Conservation (phyloP, 352 stramenopile genomes). For the Globisporangium cylindrosporum region DNA sequence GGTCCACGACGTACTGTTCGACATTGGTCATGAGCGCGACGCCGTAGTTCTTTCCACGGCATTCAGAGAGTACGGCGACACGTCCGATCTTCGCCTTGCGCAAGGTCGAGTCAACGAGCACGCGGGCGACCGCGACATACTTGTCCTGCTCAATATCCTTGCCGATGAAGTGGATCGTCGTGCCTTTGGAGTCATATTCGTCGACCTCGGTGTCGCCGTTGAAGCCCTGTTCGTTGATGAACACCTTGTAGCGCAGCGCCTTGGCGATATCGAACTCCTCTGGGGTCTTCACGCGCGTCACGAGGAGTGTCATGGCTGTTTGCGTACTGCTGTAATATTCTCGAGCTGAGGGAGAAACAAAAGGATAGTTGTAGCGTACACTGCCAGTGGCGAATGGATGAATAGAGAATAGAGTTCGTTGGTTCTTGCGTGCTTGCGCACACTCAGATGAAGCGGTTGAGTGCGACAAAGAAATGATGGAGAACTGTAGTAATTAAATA, state of each 20-base stretch:
- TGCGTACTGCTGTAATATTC: too few relatives aligned
- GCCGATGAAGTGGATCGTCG: slow-evolving; percentile 55
- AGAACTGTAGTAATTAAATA: too few relatives aligned
- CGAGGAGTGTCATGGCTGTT: slow-evolving; percentile 28
- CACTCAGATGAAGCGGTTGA: too few relatives aligned
- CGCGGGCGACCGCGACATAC: slow-evolving; percentile 48
- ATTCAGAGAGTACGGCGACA: slow-evolving; percentile 54
- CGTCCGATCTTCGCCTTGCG: slow-evolving; percentile 52
- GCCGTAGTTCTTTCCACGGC: slow-evolving; percentile 53
- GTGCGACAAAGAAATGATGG: too few relatives aligned
- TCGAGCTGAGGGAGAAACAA: too few relatives aligned
- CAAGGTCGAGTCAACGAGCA: slow-evolving; percentile 27
- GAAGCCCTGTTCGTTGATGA: slow-evolving; percentile 53
- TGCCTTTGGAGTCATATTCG: slow-evolving; percentile 35
- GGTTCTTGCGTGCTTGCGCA: too few relatives aligned
- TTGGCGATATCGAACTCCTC: slow-evolving; percentile 41
- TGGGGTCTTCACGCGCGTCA: slow-evolving; percentile 38
- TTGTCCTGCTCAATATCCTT: slow-evolving; percentile 49
- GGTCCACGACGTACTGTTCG: slow-evolving; percentile 27
- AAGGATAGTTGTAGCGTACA: too few relatives aligned
- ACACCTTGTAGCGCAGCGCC: slow-evolving; percentile 43
- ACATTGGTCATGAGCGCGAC: slow-evolving; percentile 36
- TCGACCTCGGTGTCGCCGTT: slow-evolving; percentile 52
- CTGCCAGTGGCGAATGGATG: too few relatives aligned
- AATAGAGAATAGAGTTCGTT: too few relatives aligned